phyloP scores from a whole-genome alignment of 169 alveolate genomes.

The Babesia microti region DNA sequence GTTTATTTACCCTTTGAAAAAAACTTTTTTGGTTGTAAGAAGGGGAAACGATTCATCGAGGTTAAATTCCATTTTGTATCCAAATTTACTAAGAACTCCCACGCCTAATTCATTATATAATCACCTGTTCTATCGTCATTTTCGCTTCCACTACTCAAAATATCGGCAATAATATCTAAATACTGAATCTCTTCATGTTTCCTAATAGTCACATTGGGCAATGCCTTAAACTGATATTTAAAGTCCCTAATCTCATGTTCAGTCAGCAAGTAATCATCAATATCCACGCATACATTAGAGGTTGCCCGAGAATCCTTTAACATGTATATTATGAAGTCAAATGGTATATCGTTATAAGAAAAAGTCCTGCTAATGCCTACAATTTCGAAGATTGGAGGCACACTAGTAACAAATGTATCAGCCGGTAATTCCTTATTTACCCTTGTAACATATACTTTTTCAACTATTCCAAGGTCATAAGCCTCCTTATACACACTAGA shows the following conservation, averaged over 20 bases:
- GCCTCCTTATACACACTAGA: slow-evolving; percentile 63
- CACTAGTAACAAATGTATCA: slow-evolving; percentile 35
- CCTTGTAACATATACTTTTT: slow-evolving; percentile 72
- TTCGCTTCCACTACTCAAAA: slow-evolving; percentile 75
- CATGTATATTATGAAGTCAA: slow-evolving; percentile 51
- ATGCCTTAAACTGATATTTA: slow-evolving; percentile 30
- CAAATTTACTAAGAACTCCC: slow-evolving; percentile 83
- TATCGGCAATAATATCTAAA: slow-evolving; percentile 77
- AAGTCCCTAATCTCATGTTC: slow-evolving; percentile 13
- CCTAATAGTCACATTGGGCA: slow-evolving; percentile 51
- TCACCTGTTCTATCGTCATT: slow-evolving; percentile 81
- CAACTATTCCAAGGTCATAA: slow-evolving; percentile 43
- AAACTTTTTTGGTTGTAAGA: slow-evolving; percentile 89
- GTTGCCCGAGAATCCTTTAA: slow-evolving; percentile 2
- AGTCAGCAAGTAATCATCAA: slow-evolving; percentile 30
- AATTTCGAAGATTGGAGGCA: slow-evolving; percentile 38
- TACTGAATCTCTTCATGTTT: slow-evolving; percentile 87
- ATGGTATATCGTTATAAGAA: slow-evolving; percentile 41
- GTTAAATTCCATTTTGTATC: slow-evolving; percentile 87
- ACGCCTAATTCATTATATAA: slow-evolving; percentile 39
- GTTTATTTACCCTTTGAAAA: slow-evolving; percentile 71
- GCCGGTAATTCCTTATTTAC: slow-evolving; percentile 54
- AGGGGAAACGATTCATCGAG: slow-evolving; percentile 84
- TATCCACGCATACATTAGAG: not conserved
- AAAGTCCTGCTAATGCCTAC: slow-evolving; percentile 48